Conservation (phyloP, 495 filamentous ascomycete species). For the Lentithecium fluviatile region DNA sequence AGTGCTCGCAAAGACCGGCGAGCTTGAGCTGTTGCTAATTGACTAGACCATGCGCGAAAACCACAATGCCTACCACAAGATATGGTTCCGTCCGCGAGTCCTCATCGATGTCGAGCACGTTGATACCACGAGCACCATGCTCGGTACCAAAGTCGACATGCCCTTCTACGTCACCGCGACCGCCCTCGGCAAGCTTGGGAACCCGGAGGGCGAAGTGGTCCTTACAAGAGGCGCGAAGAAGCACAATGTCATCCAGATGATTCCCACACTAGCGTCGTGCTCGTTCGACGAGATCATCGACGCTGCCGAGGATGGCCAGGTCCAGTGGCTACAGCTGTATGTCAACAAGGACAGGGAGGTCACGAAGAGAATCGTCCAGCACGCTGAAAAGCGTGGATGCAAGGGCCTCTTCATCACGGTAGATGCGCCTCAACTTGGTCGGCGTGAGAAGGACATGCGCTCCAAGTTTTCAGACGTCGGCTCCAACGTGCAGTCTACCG, state of each 20-base stretch:
- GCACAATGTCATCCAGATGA: slow-evolving; percentile 94
- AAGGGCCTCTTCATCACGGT: slow-evolving; percentile 98
- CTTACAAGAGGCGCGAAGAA: slow-evolving; percentile 77
- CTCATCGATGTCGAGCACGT: slow-evolving; percentile 76
- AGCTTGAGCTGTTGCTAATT: not conserved
- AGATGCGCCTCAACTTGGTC: slow-evolving; percentile 91
- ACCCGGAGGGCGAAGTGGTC: slow-evolving; percentile 88
- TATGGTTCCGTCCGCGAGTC: slow-evolving; percentile 75
- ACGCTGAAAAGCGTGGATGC: slow-evolving; percentile 89
- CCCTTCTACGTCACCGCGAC: slow-evolving; percentile 92
- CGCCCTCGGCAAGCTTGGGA: slow-evolving; percentile 84
- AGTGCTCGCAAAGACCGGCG: slow-evolving; percentile 33
- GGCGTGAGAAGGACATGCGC: slow-evolving; percentile 94
- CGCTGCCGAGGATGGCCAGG: slow-evolving; percentile 73
- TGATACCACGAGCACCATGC: slow-evolving; percentile 58
- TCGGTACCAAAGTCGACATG: slow-evolving; percentile 59
- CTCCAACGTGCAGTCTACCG: slow-evolving; percentile 70
- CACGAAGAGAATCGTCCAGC: slow-evolving; percentile 83
- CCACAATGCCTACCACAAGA: slow-evolving; percentile 77
- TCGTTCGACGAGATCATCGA: slow-evolving; percentile 97
- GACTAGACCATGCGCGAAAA: slow-evolving; percentile 90
- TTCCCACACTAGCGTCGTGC: slow-evolving; percentile 95
- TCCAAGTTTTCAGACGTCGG: slow-evolving; percentile 85
- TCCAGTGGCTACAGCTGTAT: slow-evolving; percentile 97
- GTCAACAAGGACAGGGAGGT: slow-evolving; percentile 95